Base-by-base conservation (phyloP, 2,329 filamentous ascomycete species). In the Aspergillus melleus region DNA sequence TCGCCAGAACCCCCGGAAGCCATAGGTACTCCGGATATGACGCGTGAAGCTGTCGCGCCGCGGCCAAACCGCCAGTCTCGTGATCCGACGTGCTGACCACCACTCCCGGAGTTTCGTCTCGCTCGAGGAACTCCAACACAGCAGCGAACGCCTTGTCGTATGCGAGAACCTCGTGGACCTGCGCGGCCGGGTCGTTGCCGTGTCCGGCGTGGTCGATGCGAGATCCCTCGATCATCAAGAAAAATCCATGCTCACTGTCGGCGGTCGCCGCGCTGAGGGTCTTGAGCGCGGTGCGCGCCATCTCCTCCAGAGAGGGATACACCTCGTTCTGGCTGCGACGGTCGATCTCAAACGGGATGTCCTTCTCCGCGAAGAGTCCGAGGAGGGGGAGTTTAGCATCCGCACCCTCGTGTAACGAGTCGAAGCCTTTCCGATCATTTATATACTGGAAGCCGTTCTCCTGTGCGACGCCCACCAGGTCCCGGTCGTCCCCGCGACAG, bases 211-310 rank as follows among this genome's bases (percentile, higher is more conserved):
- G 95, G 71, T 99, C 95, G 69, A 99, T 98, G 47, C 95, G 85
- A 69, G 91, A 96, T 4, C 93, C 95, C 77, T 99, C 95, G 62
- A 99, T 96, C 94, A 99, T 96, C 68, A 99, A 82, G 78, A 99
- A 99, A 82, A 98, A 99, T 4, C 95, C 95, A 76, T 96, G 88
- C 47, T 98, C 92, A 63, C 86, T 92, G 71, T 93, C 83, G 70
- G 86, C 83, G 0, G 95, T 97, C 0, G 93, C 95, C 60, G 88
- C 87, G 63, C 90, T 89, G 24, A 99, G 84, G 1, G 91, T 88
- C 14, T 84, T 86, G 62, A 99, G 81, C 1, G 95, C 94, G 16
- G 91, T 91, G 66, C 84, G 83, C 9, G 94, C 87, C 92, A 97
- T 98, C 77, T 97, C 93, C 72, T 90, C 90, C 46, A 99, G 81